Conservation (phyloP, 108 stramenopile genomes). For the Fistulifera pelliculosa region DNA sequence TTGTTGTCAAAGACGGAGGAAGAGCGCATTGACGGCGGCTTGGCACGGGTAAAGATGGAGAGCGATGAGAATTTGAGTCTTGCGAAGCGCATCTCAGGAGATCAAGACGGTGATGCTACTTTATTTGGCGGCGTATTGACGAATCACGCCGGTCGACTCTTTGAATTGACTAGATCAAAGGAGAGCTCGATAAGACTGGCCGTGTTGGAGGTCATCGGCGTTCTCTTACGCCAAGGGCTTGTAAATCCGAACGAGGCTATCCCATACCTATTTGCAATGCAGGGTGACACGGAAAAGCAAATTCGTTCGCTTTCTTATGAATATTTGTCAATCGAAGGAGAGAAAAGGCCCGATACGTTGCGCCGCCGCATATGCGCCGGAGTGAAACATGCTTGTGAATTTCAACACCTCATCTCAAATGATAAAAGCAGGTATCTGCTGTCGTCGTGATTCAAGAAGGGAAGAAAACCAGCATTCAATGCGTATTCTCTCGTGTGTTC, state of each 20-base stretch:
- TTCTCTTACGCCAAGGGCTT: slow-evolving; percentile 84
- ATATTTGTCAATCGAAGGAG: slow-evolving; percentile 65
- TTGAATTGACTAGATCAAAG: slow-evolving; percentile 50
- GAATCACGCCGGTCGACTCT: slow-evolving; percentile 60
- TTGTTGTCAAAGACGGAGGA: slow-evolving; percentile 40
- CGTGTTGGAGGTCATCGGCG: slow-evolving; percentile 63
- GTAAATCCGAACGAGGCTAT: slow-evolving; percentile 83
- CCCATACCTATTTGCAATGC: slow-evolving; percentile 74
- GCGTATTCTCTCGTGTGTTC: slow-evolving; percentile 76
- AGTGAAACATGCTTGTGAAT: slow-evolving; percentile 56
- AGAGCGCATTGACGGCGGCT: slow-evolving; percentile 69
- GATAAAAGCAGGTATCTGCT: slow-evolving; percentile 44
- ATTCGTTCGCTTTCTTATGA: slow-evolving; percentile 65
- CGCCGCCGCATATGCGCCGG: slow-evolving; percentile 73
- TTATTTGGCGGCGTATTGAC: slow-evolving; percentile 74
- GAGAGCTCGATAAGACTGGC: slow-evolving; percentile 51
- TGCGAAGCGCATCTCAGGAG: slow-evolving; percentile 73
- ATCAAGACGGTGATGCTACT: slow-evolving; percentile 82
- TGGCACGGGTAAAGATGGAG: slow-evolving; percentile 69
- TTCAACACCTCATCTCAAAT: slow-evolving; percentile 58
- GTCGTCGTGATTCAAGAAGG: slow-evolving; percentile 32
- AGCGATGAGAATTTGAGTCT: slow-evolving; percentile 48
- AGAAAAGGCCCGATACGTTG: slow-evolving; percentile 82
- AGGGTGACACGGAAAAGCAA: slow-evolving; percentile 70
- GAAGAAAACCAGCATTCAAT: slow-evolving; percentile 31